phyloP scores from a whole-genome alignment of 257 asterid species.

The Pogostemon cablin region DNA sequence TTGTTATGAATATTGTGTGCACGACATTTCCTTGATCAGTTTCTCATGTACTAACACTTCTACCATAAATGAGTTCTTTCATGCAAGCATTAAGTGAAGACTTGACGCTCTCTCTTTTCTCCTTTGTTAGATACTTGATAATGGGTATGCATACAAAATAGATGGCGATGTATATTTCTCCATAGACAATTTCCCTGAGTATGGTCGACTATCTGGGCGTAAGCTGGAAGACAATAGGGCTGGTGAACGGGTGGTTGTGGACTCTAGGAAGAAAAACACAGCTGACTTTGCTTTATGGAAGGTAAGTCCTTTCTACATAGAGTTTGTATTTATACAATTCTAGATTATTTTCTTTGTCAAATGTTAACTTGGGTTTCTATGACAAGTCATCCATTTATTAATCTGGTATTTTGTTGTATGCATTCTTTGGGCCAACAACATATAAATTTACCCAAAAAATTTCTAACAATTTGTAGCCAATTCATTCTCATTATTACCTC shows the following conservation, averaged over 20 bases:
- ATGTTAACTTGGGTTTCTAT: background rate
- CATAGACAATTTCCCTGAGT: conserved; percentile 79
- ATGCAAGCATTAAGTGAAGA: conserved; percentile 15
- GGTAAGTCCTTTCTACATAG: conserved; percentile 48
- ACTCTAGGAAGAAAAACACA: conserved; percentile 86
- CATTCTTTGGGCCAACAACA: conserved; percentile 12
- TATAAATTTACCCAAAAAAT: background rate
- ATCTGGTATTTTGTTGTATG: conserved; percentile 1
- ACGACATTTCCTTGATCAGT: conserved; percentile 13
- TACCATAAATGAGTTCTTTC: background rate
- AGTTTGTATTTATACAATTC: conserved; percentile 18
- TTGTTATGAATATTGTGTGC: conserved; percentile 14
- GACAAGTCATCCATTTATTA: conserved; percentile 1
- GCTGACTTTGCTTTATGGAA: conserved; percentile 99
- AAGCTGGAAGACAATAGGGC: conserved; percentile 92
- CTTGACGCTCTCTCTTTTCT: conserved; percentile 32
- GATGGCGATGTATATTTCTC: conserved; percentile 93
- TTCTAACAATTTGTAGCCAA: conserved; percentile 14
- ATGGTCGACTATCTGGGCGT: conserved; percentile 91
- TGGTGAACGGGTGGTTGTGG: conserved; percentile 92
- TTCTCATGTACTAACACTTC: background rate
- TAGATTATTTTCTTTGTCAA: background rate
- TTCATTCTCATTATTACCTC: background rate
- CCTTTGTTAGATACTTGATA: conserved; percentile 68
- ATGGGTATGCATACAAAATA: conserved; percentile 74